These are phyloP conservation scores for Beauveria sp. DNA, from an alignment of 2,329 filamentous ascomycete species.

Conservation along the genomic window DNA sequence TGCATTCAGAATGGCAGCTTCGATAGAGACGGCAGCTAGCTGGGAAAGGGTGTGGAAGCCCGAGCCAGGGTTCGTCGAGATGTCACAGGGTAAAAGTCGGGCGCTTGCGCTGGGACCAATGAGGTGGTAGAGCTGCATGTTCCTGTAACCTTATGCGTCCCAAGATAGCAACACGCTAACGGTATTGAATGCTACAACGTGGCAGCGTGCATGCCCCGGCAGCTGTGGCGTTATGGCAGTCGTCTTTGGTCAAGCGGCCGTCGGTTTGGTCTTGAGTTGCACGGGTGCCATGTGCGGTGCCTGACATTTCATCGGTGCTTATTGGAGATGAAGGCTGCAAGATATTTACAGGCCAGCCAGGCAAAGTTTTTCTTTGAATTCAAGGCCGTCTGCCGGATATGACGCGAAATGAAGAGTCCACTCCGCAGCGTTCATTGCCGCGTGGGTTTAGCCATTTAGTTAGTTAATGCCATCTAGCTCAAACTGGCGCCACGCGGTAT, in stretches of 20 bases:
- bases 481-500: conserved; percentile 1
- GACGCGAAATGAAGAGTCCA: not conserved
- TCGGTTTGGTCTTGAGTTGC: not conserved
- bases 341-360: not conserved
- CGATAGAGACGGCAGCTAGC: not conserved
- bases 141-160: conserved; percentile 9
- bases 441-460: not conserved
- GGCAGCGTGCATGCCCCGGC: not conserved
- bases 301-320: not conserved
- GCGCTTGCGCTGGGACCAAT: conserved; percentile 9
- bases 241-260: not conserved
- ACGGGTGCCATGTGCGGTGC: not conserved
- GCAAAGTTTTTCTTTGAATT: not conserved
- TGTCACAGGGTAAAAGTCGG: not conserved
- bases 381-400: not conserved
- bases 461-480: not conserved
- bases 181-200: conserved; percentile 2
- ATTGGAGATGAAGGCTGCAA: not conserved
- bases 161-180: conserved; percentile 12
- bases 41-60: not conserved
- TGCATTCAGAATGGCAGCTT: not conserved
- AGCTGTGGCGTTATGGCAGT: not conserved
- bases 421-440: not conserved
- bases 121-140: not conserved
- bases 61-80: not conserved